These are phyloP conservation scores for Tolypocladium sp. DNA, from an alignment of 2,329 filamentous ascomycete species.

Conservation along the genomic window DNA sequence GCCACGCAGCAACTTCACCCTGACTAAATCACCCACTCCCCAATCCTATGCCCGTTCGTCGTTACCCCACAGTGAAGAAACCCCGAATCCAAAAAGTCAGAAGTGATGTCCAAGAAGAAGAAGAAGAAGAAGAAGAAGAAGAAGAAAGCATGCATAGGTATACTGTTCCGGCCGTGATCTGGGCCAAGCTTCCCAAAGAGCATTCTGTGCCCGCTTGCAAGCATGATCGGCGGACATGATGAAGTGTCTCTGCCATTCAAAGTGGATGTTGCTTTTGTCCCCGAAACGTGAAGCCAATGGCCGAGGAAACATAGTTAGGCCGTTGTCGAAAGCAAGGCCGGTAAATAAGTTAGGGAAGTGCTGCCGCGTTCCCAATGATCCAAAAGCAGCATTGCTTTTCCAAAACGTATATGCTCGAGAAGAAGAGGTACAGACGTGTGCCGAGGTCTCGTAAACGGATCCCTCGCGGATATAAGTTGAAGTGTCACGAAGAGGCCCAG, in stretches of 20 bases:
- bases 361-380: neutral
- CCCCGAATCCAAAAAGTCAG: neutral
- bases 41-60: neutral
- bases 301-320: neutral
- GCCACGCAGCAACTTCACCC: neutral
- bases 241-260: neutral
- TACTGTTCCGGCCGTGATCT: neutral
- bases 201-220: neutral
- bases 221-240: neutral
- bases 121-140: neutral
- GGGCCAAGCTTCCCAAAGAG: neutral
- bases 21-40: neutral
- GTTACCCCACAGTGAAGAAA: neutral
- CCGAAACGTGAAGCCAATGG: neutral
- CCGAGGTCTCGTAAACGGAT: neutral
- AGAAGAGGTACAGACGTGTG: neutral
- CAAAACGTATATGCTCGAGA: neutral
- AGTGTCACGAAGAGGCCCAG: neutral
- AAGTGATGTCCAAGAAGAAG: neutral
- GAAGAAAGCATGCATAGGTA: neutral
- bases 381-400: neutral
- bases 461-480: neutral
- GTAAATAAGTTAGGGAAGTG: no score
- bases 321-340: neutral
- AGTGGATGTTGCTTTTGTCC: neutral